Conservation (phyloP, 768 basidiomycete species). For the Clavulina sp. region DNA sequence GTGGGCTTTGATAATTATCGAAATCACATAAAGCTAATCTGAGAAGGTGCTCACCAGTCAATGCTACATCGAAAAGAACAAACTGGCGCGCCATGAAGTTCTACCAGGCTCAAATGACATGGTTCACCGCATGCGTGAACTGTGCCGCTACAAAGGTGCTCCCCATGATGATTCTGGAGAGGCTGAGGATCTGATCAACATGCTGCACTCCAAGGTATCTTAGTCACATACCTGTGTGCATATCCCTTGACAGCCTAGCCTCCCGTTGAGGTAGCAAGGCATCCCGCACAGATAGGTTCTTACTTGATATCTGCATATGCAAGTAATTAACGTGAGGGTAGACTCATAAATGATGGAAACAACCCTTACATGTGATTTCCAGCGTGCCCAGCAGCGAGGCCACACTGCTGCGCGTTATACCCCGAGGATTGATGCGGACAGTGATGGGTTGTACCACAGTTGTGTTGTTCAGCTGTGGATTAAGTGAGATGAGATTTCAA, state of each 20-base stretch:
- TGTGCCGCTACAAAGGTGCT: not conserved
- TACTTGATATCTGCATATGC: conserved; percentile 19
- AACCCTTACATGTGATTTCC: conserved; percentile 28
- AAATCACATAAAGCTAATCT: too few relatives aligned
- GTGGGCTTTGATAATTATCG: not conserved
- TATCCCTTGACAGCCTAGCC: conserved; percentile 31
- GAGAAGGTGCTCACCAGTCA: conserved; percentile 3
- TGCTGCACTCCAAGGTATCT: conserved; percentile 15
- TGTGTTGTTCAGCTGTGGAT: conserved; percentile 32
- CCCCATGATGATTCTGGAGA: not conserved
- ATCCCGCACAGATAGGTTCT: conserved; percentile 38
- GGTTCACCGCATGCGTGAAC: not conserved
- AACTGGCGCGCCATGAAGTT: not conserved
- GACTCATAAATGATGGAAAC: too few relatives aligned
- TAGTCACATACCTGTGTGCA: conserved; percentile 31
- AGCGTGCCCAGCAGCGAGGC: conserved; percentile 38
- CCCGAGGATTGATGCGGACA: conserved; percentile 16
- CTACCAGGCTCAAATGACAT: not conserved
- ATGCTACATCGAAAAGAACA: conserved; percentile 26
- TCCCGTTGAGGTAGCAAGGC: conserved; percentile 28
- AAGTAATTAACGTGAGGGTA: not conserved
- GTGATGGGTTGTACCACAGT: conserved; percentile 14
- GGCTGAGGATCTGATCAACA: too few relatives aligned
- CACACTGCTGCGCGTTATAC: not conserved
- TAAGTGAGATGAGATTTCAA: conserved; percentile 32